Base-by-base conservation (phyloP, 768 basidiomycete species). In the Cyathus striatus region DNA sequence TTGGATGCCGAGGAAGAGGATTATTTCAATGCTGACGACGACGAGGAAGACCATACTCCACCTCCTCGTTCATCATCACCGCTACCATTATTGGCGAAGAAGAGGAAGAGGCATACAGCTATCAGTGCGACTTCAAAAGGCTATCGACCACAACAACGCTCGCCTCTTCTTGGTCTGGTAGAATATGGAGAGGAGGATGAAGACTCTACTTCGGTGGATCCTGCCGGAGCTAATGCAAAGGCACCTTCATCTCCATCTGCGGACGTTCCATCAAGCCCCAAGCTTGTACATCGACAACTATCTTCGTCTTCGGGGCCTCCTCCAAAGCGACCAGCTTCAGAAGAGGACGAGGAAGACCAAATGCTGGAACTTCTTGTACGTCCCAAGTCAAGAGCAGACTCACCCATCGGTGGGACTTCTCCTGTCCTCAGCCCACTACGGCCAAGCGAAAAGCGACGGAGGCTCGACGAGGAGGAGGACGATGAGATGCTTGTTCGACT, bases 21-120 rank as follows among this genome's bases (percentile, higher is more conserved):
- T 46, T 98, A 96, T 67, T 97, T 96, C 75, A 91, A 94, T 53
- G 75, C 69, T 22, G 88, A 89, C 30, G 90, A 92, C 48, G 88
- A 91, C 33, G 92, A 92, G 50, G 68, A 73, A 24, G 70, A 73
- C 14, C 53, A 61, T 35, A 51, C 69, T 26, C 68, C 64, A 41
- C 55, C 68, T 6, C 48, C 54, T 22, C 53, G 50, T 35, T 46
- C 48, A 4, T 56, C 60, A n/a, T 63, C 68, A 33, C 63, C 67
- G 16, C 50, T 67, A 37, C 52, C 62, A 4, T 42, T 48, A 17
- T 66, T 59, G 45, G 51, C 60, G 20, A 61, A 78, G 51, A 85
- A 82, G 60, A 79, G 78, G 45, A 85, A 76, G 60, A 81, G 80
- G 42, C 68, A 79, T 23, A 57, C 63, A 21, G 68, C 68, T 4